These are phyloP conservation scores for Obelidium mucronatum DNA, from an alignment of 192 early-diverging fungal genomes.

Conservation along the genomic window DNA sequence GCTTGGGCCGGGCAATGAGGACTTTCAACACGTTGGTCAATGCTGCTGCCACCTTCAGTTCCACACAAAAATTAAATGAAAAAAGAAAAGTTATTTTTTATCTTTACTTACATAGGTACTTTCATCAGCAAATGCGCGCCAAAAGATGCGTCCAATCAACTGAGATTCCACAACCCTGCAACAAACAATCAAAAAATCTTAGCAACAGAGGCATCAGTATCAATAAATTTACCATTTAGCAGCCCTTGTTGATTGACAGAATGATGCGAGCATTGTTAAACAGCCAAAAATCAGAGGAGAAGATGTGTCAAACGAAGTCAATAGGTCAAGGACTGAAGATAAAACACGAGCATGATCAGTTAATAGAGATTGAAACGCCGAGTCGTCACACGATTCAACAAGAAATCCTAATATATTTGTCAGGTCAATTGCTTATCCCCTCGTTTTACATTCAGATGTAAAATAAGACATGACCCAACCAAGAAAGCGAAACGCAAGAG, in stretches of 20 bases:
- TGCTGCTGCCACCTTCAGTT: conserved; percentile 1
- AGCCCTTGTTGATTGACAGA: conserved; percentile 21
- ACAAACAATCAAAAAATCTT: too few species aligned
- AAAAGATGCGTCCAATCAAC: conserved; percentile 3
- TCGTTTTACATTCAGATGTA: neutral
- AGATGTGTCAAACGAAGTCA: neutral
- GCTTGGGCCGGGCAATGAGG: conserved; percentile 8
- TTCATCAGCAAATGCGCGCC: conserved; percentile 22
- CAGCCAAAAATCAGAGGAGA: conserved; percentile 19
- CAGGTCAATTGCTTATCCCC: too few species aligned
- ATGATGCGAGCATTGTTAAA: neutral
- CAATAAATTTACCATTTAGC: conserved; percentile 9
- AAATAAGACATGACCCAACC: neutral
- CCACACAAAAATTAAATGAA: neutral
- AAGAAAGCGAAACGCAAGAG: conserved; percentile 23
- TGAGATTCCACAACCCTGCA: conserved; percentile 7
- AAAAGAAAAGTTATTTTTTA: neutral
- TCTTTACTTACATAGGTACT: conserved; percentile 18
- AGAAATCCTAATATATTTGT: too few species aligned
- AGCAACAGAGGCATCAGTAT: too few species aligned
- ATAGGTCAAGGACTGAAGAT: neutral
- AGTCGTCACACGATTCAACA: too few species aligned
- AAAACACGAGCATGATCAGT: neutral
- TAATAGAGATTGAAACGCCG: neutral
- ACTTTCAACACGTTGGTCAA: conserved; percentile 4